A percentile compares a stretch with the other conserved stretches of the same genome.
Evolutionary conservation across 2,329 filamentous ascomycete genomes (phyloP).

Genomic region (Macrophomina pseudophaseolina): DNA sequence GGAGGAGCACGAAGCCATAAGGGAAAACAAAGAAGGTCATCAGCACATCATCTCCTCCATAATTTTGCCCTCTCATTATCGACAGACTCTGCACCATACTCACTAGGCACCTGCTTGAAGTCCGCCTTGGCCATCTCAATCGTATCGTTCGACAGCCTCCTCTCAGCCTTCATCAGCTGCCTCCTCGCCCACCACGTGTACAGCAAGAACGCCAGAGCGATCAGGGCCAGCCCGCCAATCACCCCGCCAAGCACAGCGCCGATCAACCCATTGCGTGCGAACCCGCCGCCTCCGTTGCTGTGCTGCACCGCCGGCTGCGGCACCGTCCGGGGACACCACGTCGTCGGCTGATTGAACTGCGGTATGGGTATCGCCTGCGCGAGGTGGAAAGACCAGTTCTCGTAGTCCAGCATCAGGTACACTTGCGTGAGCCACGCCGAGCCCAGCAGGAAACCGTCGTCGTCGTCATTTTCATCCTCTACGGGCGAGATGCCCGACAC

Average conservation of each 20-base stretch:
- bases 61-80: background rate
- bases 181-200: conserved; percentile 38
- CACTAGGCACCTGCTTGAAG: conserved; percentile 36
- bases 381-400: conserved; percentile 47
- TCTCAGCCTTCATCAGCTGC: conserved; percentile 33
- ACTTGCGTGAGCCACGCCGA: conserved; percentile 49
- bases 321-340: conserved; percentile 47
- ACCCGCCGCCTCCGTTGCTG: conserved; percentile 31
- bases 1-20: background rate
- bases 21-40: background rate
- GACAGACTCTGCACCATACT: background rate
- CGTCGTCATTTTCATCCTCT: conserved; percentile 37
- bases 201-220: conserved; percentile 37
- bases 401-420: conserved; percentile 53
- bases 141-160: conserved; percentile 21
- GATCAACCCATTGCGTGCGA: conserved; percentile 42
- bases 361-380: conserved; percentile 46
- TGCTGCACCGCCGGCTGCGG: conserved; percentile 32
- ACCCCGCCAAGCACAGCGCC: conserved; percentile 47
- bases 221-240: conserved; percentile 41
- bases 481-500: conserved; percentile 42
- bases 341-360: conserved; percentile 47
- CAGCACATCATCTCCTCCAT: background rate
- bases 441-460: conserved; percentile 43
- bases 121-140: conserved; percentile 32